phyloP scores from a whole-genome alignment of 2,329 filamentous ascomycete genomes.

The Fusarium guadeloupense region DNA sequence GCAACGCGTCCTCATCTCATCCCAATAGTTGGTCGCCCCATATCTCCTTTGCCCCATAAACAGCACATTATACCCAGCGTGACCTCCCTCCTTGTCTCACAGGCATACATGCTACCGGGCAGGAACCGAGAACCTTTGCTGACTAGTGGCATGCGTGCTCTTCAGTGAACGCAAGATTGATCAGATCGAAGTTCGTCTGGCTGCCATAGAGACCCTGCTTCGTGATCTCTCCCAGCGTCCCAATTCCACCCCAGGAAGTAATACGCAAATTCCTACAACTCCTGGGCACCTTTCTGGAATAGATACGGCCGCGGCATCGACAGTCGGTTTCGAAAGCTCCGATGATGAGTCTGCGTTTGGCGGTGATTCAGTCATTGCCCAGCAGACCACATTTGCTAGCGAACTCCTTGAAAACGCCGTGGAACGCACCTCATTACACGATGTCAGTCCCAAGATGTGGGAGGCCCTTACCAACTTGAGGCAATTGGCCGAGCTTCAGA shows the following conservation, averaged over 20 bases:
- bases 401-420: slow-evolving; percentile 65
- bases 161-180: slow-evolving; percentile 64
- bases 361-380: slow-evolving; percentile 59
- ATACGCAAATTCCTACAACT: slow-evolving; percentile 31
- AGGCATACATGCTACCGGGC: not conserved
- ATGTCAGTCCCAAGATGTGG: slow-evolving; percentile 61
- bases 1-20: slow-evolving; percentile 67
- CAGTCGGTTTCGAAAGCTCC: slow-evolving; percentile 50
- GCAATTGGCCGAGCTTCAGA: slow-evolving; percentile 63
- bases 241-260: slow-evolving; percentile 38
- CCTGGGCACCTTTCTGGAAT: slow-evolving; percentile 36
- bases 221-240: slow-evolving; percentile 48
- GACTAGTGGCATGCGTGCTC: not conserved
- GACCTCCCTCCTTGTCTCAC: not conserved
- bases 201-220: slow-evolving; percentile 56
- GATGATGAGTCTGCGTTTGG: slow-evolving; percentile 55
- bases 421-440: slow-evolving; percentile 56
- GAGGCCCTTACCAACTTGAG: slow-evolving; percentile 61
- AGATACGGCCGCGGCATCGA: slow-evolving; percentile 43
- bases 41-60: not conserved
- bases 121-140: not conserved
- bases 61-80: slow-evolving; percentile 5
- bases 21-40: slow-evolving; percentile 62
- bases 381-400: slow-evolving; percentile 63
- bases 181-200: slow-evolving; percentile 56